Conservation (phyloP, 768 basidiomycete species). For the Sarcodon sp. region DNA sequence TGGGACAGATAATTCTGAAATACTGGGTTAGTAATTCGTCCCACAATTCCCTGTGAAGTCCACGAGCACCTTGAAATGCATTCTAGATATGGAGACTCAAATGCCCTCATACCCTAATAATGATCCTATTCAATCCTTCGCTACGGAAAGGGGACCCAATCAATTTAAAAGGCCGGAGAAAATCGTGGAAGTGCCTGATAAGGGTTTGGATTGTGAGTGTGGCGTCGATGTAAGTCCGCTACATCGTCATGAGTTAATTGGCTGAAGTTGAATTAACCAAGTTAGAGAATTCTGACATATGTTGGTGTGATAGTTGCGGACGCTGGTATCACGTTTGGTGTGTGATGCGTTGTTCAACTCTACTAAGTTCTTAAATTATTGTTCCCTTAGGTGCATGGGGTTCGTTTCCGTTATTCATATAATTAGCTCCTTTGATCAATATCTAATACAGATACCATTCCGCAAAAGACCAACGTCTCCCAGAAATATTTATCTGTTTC, state of each 20-base stretch:
- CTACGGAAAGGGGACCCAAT: conserved; percentile 2
- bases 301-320: conserved; percentile 65
- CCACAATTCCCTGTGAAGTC: not conserved
- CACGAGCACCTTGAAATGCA: not conserved
- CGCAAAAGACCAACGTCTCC: conserved; percentile 41
- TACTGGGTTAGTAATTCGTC: conserved; percentile 25
- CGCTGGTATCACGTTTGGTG: conserved; percentile 74
- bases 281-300: conserved; percentile 37
- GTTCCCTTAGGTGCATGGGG: conserved; percentile 42
- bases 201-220: conserved; percentile 56
- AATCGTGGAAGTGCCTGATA: conserved; percentile 17
- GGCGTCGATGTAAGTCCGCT: conserved; percentile 34
- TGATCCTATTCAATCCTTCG: conserved; percentile 27
- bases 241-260: not conserved
- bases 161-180: conserved; percentile 9
- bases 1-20: conserved; percentile 25
- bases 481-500: conserved; percentile 54
- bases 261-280: conserved; percentile 13
- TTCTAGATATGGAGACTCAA: conserved; percentile 21
- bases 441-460: conserved; percentile 42
- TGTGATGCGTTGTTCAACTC: conserved; percentile 8
- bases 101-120: conserved; percentile 2
- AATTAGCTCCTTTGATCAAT: not conserved
- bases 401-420: not conserved
- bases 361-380: not conserved